Conservation (phyloP, 202 grass and related monocot species). For the Saccharum hybrid region DNA sequence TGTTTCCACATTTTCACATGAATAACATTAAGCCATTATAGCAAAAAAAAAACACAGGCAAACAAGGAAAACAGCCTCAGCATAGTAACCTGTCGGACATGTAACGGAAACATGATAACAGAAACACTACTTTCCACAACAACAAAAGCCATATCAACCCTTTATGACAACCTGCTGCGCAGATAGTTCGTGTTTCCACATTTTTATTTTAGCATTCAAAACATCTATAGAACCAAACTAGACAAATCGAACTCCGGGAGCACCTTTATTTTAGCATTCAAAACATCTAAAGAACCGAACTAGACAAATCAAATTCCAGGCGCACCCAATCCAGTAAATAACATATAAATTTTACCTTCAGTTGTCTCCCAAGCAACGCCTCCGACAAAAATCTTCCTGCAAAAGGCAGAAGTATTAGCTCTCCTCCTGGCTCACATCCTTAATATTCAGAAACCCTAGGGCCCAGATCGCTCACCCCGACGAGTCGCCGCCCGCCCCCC, state of each 20-base stretch:
- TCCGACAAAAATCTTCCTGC: conserved; percentile 97
- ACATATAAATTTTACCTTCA: conserved; percentile 62
- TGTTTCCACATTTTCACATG: not conserved
- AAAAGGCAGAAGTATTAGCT: conserved; percentile 35
- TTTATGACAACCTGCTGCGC: not conserved
- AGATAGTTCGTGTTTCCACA: not conserved
- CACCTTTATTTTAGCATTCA: not conserved
- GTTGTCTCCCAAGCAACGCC: conserved; percentile 95
- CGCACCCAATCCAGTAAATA: not conserved
- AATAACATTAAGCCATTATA: no score
- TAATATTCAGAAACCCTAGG: conserved; percentile 26
- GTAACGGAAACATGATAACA: not conserved
- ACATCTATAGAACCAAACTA: not conserved
- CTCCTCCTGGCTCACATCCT: not conserved
- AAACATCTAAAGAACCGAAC: not conserved
- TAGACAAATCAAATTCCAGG: not conserved
- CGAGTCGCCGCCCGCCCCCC: conserved; percentile 65
- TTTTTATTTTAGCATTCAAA: not conserved
- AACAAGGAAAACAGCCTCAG: not conserved
- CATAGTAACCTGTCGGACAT: not conserved
- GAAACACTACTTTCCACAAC: conserved; percentile 2
- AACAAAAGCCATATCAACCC: not conserved
- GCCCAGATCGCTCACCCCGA: conserved; percentile 69
- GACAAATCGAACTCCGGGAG: not conserved
- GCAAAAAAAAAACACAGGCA: not conserved